A percentile compares a stretch with the other conserved stretches of the same genome.
phyloP scores from a whole-genome alignment of 768 basidiomycete species.

The Suillus sp. region DNA sequence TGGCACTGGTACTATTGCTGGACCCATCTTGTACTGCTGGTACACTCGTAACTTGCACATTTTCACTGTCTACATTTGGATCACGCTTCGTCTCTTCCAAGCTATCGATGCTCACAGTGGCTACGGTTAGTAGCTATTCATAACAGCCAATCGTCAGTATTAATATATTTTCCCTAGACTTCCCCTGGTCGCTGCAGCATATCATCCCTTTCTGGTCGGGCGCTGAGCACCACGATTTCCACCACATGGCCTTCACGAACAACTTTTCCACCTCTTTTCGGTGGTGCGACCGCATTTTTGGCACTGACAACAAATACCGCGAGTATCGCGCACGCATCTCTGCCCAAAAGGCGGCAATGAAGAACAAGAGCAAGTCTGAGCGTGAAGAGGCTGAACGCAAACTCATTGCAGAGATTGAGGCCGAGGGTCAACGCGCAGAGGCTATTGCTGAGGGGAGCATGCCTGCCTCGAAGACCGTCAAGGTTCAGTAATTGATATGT shows the following conservation, averaged over 20 bases:
- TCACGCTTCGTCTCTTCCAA: constrained; percentile 92
- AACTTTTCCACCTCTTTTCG: constrained; percentile 94
- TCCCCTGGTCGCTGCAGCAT: constrained; percentile 96
- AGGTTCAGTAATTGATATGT: constrained; percentile 26
- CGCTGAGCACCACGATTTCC: constrained; percentile 97
- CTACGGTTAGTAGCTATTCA: constrained; percentile 62
- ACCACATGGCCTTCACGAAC: constrained; percentile 95
- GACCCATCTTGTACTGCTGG: constrained; percentile 85
- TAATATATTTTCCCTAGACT: constrained; percentile 51
- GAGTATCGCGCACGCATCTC: constrained; percentile 71
- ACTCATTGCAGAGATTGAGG: constrained; percentile 69
- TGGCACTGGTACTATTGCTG: constrained; percentile 86
- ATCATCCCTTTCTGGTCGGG: constrained; percentile 96
- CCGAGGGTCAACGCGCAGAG: constrained; percentile 72
- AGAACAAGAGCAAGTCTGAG: constrained; percentile 55
- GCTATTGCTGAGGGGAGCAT: constrained; percentile 47
- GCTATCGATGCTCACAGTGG: constrained; percentile 97
- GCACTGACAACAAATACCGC: constrained; percentile 89
- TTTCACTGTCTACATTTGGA: constrained; percentile 91
- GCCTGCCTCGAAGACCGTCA: constrained; percentile 22
- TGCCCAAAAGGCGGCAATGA: constrained; percentile 59
- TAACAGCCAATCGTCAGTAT: background rate
- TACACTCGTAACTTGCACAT: constrained; percentile 80
- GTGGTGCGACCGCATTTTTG: constrained; percentile 88
- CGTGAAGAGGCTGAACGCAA: constrained; percentile 57